Percentiles rank a stretch among this genome's conserved stretches.
Evolutionary conservation across 441 rosid species (phyloP).

Genomic region (Erodium moschatum): DNA sequence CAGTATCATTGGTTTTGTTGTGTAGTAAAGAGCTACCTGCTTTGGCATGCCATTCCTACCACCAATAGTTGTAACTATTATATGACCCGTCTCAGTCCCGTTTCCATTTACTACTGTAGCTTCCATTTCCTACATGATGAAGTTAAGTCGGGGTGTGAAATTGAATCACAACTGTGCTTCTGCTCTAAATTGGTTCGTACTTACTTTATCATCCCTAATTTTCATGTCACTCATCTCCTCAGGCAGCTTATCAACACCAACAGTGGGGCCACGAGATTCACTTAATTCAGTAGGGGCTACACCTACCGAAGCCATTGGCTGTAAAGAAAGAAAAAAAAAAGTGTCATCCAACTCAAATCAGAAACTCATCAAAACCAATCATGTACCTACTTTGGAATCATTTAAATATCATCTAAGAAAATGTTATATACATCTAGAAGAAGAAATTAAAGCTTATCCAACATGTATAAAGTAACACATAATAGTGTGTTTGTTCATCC

Average conservation of each 20-base stretch:
- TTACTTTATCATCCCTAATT: conserved; percentile 75
- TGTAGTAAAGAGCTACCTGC: conserved; percentile 41
- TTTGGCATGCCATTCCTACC: conserved; percentile 91
- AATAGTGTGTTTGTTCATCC: no score
- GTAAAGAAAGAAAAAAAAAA: conserved; percentile 15
- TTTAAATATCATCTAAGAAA: not conserved
- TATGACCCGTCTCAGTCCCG: conserved; percentile 86
- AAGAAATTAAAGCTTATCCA: no score
- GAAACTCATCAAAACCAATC: conserved; percentile 17
- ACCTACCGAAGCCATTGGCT: conserved; percentile 63
- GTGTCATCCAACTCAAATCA: conserved; percentile 21
- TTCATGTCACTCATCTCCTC: conserved; percentile 94
- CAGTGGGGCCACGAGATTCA: conserved; percentile 49
- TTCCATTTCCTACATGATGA: conserved; percentile 62
- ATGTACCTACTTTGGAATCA: conserved; percentile 32
- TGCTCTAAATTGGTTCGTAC: not conserved
- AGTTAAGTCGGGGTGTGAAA: no score
- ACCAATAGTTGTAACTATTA: conserved; percentile 89
- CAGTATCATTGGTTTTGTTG: no score
- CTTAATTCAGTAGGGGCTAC: conserved; percentile 54
- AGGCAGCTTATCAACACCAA: conserved; percentile 58
- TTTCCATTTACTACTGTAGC: conserved; percentile 65
- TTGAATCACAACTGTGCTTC: no score
- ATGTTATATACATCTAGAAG: no score
- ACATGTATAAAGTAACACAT: no score